Conservation (phyloP, 2,329 filamentous ascomycete genomes). For the Diaporthe sp. region DNA sequence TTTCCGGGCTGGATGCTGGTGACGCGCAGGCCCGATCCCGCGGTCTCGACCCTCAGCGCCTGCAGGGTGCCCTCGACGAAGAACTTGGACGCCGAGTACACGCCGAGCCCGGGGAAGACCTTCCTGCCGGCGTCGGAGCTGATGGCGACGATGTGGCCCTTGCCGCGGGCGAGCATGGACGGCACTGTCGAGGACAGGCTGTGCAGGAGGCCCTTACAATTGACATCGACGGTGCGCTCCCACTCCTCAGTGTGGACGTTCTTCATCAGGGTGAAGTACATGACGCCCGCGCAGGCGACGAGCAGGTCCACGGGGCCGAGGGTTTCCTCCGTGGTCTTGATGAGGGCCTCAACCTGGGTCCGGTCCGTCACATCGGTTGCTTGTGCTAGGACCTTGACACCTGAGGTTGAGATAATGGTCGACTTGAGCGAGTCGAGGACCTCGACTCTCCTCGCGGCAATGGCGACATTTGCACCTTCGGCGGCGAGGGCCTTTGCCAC, state of each 20-base stretch:
- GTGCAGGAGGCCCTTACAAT: conserved; percentile 86
- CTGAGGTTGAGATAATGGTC: conserved; percentile 51
- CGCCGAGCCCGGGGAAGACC: conserved; percentile 84
- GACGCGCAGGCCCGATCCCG: conserved; percentile 78
- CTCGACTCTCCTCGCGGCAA: conserved; percentile 79
- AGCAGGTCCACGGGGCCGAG: conserved; percentile 83
- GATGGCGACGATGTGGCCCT: conserved; percentile 83
- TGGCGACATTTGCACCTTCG: conserved; percentile 79
- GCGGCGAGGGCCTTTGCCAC: conserved; percentile 77
- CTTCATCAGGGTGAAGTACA: conserved; percentile 92
- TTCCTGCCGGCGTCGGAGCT: conserved; percentile 87
- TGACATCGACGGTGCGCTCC: conserved; percentile 87
- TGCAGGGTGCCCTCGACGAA: conserved; percentile 89
- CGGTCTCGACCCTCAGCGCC: conserved; percentile 80
- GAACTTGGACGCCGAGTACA: conserved; percentile 88
- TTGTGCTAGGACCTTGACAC: conserved; percentile 76
- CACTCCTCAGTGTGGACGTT: conserved; percentile 81
- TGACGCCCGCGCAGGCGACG: conserved; percentile 85
- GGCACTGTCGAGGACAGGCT: conserved; percentile 79
- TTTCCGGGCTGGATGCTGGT: conserved; percentile 85
- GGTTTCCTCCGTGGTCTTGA: conserved; percentile 69
- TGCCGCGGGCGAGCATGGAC: conserved; percentile 76
- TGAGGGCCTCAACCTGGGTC: conserved; percentile 75
- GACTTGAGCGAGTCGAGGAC: conserved; percentile 76
- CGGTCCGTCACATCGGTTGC: conserved; percentile 80